Evolutionary conservation across 441 rosid genomes (phyloP).

Genomic region (Rhodomyrtus psidioides): DNA sequence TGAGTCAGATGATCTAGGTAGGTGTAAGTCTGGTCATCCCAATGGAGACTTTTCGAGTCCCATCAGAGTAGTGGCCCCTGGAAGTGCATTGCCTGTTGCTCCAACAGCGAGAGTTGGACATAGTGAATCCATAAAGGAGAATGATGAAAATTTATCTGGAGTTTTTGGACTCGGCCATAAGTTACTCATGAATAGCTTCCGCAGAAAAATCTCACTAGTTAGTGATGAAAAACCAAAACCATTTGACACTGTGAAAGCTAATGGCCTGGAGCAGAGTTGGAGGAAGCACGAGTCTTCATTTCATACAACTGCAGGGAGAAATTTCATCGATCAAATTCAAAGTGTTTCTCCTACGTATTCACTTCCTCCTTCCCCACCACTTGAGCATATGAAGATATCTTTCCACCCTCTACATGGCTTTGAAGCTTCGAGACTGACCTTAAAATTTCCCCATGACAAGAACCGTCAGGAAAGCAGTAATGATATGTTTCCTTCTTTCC

Average conservation of each 20-base stretch:
- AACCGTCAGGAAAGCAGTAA: conserved; percentile 23
- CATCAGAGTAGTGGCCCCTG: conserved; percentile 15
- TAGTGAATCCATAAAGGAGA: conserved; percentile 25
- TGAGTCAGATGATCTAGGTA: conserved; percentile 8
- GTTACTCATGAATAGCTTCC: conserved; percentile 52
- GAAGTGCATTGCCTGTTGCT: conserved; percentile 21
- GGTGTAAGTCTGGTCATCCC: conserved; percentile 10
- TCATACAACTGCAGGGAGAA: conserved; percentile 13
- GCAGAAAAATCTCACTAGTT: conserved; percentile 33
- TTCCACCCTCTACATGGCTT: conserved; percentile 62
- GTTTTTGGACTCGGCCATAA: conserved; percentile 60
- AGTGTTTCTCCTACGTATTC: conserved; percentile 31
- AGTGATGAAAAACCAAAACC: conserved; percentile 32
- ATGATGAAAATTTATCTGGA: conserved; percentile 29
- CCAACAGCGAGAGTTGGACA: conserved; percentile 20
- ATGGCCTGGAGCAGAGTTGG: conserved; percentile 29
- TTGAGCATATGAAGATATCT: conserved; percentile 85
- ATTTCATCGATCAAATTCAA: conserved; percentile 26
- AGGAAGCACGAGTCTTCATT: conserved; percentile 12
- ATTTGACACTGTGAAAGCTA: conserved; percentile 21
- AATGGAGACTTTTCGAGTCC: conserved; percentile 15
- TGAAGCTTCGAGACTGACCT: conserved; percentile 57
- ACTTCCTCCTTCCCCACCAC: conserved; percentile 71
- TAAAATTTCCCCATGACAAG: conserved; percentile 54
- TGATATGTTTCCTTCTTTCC: conserved; percentile 70